Evolutionary conservation across 164 flowering plant species (phyloP).

Genomic region (Litsea cubeba): DNA sequence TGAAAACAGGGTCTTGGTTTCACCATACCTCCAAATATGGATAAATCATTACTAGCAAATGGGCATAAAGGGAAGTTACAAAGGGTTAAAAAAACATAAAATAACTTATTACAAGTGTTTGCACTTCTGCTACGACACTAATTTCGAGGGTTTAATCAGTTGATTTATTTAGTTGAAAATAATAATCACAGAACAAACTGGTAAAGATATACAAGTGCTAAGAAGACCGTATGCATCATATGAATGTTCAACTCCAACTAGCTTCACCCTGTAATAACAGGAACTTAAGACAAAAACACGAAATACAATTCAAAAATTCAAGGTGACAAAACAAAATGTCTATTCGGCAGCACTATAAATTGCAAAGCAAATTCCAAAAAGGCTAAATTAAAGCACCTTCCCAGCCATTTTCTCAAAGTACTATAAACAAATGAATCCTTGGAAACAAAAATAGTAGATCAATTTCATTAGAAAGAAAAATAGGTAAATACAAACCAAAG

Average conservation of each 20-base stretch:
- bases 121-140: neutral
- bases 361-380: neutral
- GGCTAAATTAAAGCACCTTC: neutral
- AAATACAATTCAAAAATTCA: neutral
- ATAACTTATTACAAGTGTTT: neutral
- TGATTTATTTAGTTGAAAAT: too few species aligned
- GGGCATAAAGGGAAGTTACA: neutral
- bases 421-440: neutral
- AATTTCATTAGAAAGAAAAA: too few species aligned
- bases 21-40: slow-evolving; percentile 7
- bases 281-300: too few species aligned
- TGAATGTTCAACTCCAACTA: too few species aligned
- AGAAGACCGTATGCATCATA: too few species aligned
- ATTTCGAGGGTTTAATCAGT: neutral
- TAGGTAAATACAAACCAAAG: neutral
- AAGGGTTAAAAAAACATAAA: neutral
- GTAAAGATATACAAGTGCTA: too few species aligned
- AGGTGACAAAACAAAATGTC: too few species aligned
- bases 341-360: too few species aligned
- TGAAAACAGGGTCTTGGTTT: neutral
- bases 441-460: too few species aligned
- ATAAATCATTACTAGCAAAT: neutral
- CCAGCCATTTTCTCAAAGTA: neutral
- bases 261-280: too few species aligned
- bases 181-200: too few species aligned